These are phyloP conservation scores for Musa itinerans DNA, from an alignment of 176 grass and related monocot genomes.

Conservation along the genomic window DNA sequence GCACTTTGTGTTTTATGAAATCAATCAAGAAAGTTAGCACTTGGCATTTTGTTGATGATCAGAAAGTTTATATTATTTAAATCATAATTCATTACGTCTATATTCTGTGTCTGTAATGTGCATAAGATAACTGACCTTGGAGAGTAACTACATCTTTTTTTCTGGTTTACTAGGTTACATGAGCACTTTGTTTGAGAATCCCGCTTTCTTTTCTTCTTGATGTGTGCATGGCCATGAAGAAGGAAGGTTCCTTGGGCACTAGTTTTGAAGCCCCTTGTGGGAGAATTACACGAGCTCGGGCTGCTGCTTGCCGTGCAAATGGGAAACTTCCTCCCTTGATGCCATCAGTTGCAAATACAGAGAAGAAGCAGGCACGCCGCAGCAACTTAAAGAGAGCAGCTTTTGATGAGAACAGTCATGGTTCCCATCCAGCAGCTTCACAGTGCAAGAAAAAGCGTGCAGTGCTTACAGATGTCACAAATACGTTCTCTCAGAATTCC, in stretches of 20 bases:
- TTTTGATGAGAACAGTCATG: conserved; percentile 35
- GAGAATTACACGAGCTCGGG: conserved; percentile 43
- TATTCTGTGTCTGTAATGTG: too few species aligned
- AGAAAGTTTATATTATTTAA: too few species aligned
- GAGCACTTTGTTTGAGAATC: neutral
- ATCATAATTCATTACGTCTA: too few species aligned
- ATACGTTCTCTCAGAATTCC: conserved; percentile 25
- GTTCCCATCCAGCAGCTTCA: conserved; percentile 21
- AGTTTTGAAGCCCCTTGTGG: conserved; percentile 26
- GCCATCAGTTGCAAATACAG: conserved; percentile 16
- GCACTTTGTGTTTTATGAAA: too few species aligned
- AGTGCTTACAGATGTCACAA: conserved; percentile 54
- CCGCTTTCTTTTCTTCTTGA: conserved; percentile 1
- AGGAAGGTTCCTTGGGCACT: conserved; percentile 23
- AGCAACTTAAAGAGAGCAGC: conserved; percentile 34
- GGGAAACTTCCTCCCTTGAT: conserved; percentile 20
- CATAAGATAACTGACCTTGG: neutral
- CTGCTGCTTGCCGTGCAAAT: conserved; percentile 28
- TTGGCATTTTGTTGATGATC: too few species aligned
- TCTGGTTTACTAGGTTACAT: neutral
- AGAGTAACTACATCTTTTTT: neutral
- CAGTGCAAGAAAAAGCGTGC: conserved; percentile 30
- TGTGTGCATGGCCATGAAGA: conserved; percentile 41
- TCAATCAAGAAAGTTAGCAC: too few species aligned
- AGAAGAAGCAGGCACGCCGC: conserved; percentile 18